Evolutionary conservation across 2,329 filamentous ascomycete genomes (phyloP), one percentile per base, ranked within the genome.

Genomic region (Pseudogymnoascus sp.): DNA sequence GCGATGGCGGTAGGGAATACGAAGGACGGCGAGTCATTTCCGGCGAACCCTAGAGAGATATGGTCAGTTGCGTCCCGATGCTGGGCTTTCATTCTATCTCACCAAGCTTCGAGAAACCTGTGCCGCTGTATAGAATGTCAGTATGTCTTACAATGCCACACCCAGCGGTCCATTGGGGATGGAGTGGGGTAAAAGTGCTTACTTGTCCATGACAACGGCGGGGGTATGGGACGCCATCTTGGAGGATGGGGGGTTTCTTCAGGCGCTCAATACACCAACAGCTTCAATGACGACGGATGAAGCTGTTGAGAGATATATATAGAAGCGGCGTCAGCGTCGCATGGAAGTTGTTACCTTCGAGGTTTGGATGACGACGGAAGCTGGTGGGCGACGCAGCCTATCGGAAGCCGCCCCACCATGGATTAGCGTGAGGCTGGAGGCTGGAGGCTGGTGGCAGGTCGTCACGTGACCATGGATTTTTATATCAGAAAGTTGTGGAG

Each of bases 191-290:
- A 72, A 70, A 72, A 75, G 66, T 72, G 84, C 91, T 80, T 88
- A 97, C 94, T 99, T 99, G 94, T 99, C 94, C 93, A 99, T 99
- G 91, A 99, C 94, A 97, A 99, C 94, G 90, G 94, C 94, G 73
- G 94, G 94, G 76, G 94, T 97, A 86, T 97, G 93, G 81, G 90
- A 89, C 75, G 94, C 93, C 94, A 99, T 99, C 72, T 75, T 81
- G 75, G 72, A n/a, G 68, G 23, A 7, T 19, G 26, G 58, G 38
- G 14, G 21, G 31, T 2, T n/a, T 23, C 23, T 39, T 41, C 33
- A 60, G 58, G 23, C 58, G 21, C 58, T 60, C 58, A 38, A 39
- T 38, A 60, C n/a, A 35, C 58, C 38, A 38, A 60, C 58, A 60
- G 58, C 58, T 60, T 41, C 58, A 60, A 41, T 60, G 19, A 41